Conservation (phyloP, 805 yeast species). For the Alloascoidea hylecoeti region DNA sequence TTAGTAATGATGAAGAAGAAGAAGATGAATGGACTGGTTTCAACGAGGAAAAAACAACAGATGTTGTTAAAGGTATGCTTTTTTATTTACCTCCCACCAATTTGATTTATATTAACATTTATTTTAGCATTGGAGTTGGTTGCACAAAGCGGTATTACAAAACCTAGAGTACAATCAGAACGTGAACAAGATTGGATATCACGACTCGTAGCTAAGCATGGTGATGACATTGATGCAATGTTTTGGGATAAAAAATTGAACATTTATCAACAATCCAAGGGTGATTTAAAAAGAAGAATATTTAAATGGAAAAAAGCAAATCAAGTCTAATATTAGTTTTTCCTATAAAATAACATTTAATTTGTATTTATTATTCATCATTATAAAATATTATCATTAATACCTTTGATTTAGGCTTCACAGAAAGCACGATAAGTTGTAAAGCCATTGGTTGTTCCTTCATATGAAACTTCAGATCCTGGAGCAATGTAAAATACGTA, state of each 20-base stretch:
- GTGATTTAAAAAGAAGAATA: constrained; percentile 65
- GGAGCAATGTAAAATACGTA: constrained; percentile 81
- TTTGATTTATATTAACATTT: not conserved
- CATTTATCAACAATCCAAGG: constrained; percentile 70
- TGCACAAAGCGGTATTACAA: constrained; percentile 27
- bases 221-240: constrained; percentile 84
- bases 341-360: not conserved
- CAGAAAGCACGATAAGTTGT: constrained; percentile 86
- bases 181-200: constrained; percentile 68
- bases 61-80: constrained; percentile 33
- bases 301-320: constrained; percentile 49
- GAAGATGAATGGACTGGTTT: constrained; percentile 12
- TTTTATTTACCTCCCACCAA: not conserved
- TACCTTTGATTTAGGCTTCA: constrained; percentile 30
- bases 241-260: constrained; percentile 83
- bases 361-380: constrained; percentile 6
- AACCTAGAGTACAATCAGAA: constrained; percentile 44
- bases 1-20: constrained; percentile 15
- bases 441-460: constrained; percentile 23
- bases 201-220: constrained; percentile 57
- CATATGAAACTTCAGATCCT: constrained; percentile 44
- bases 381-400: constrained; percentile 1
- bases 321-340: constrained; percentile 13
- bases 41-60: constrained; percentile 20
- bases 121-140: constrained; percentile 42